Base-by-base conservation (phyloP, 164 flowering plant species). In the Dillenia turbinata region DNA sequence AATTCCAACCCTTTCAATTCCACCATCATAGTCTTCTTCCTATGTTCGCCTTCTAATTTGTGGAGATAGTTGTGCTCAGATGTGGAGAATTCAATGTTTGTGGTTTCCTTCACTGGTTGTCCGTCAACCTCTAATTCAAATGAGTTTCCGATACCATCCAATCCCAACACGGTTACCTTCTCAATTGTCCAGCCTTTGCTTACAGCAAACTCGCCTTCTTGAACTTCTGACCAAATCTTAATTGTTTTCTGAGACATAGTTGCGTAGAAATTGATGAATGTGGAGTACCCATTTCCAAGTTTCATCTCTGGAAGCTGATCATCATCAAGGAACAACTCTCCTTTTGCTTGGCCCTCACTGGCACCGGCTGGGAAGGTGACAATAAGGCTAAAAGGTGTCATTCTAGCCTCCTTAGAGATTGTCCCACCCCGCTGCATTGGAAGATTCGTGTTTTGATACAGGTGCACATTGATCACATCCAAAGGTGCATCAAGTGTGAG, bases 381-480 rank as follows among this genome's bases (percentile, higher is more conserved):
- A 2, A 81, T 65, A 12, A 85, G 85, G 65, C 59, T 79, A 40
- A 78, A 90, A 0, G 93, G 86, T 0, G 96, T 89, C 64, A 14
- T 72, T 61, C 92, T 77, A 6, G 94, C 92, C 67, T 81, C 92
- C 62, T 78, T 82, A 0, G 92, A 78, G 1, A 79, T 77, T 73
- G 83, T 2, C 10, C 90, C 94, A 12, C 92, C 96, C 49, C 62
- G 79, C 73, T 89, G 96, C 96, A 89, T 89, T 17, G 91, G 90
- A 4, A 92, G 66, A 22, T 89, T 89, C 9, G 83, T 75, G 64
- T 79, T 85, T 57, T 89, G 85, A 67, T 84, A 82, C 46, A 92
- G 68, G 69, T 89, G 96, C n/a, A 87, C 92, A 57, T 92, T 92
- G 48, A 86, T 77, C 12, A 69, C 84, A 58, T 92, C 62, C 59